Evolutionary conservation across 1,284 basidiomycete species (phyloP).

Genomic region (Coniophora puteana): DNA sequence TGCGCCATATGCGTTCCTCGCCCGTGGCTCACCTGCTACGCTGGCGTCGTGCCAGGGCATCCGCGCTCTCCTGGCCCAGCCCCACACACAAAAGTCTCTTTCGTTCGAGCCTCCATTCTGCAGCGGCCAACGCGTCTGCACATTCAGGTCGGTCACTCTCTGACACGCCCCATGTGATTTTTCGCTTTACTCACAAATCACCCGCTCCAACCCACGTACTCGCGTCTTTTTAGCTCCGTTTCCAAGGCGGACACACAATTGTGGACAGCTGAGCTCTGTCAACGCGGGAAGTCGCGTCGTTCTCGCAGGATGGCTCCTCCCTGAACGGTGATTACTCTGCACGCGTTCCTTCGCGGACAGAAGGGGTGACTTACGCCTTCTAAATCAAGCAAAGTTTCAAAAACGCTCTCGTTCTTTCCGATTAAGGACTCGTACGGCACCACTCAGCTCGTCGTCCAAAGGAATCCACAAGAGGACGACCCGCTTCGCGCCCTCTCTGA

Average conservation of each 20-base stretch:
- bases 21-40: too few species aligned
- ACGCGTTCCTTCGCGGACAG: slow-evolving; percentile 27
- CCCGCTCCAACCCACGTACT: too few species aligned
- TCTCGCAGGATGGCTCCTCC: slow-evolving; percentile 76
- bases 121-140: too few species aligned
- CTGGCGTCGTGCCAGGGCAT: too few species aligned
- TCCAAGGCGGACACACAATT: slow-evolving; percentile 61
- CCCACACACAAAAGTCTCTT: too few species aligned
- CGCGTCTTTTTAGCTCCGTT: slow-evolving; percentile 56
- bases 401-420: slow-evolving; percentile 72
- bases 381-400: slow-evolving; percentile 59
- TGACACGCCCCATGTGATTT: too few species aligned
- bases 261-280: slow-evolving; percentile 52
- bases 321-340: slow-evolving; percentile 56
- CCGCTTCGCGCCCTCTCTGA: slow-evolving; percentile 46
- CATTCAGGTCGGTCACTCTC: slow-evolving; percentile 28
- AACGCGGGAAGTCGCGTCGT: slow-evolving; percentile 61
- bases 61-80: too few species aligned
- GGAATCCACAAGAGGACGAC: slow-evolving; percentile 25
- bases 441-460: slow-evolving; percentile 73
- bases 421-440: slow-evolving; percentile 75
- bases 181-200: slow-evolving; percentile 9
- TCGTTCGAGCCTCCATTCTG: too few species aligned
- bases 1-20: too few species aligned
- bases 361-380: slow-evolving; percentile 23